These are phyloP conservation scores for Viridothelium virens DNA, from an alignment of 495 filamentous ascomycete genomes.

Conservation along the genomic window DNA sequence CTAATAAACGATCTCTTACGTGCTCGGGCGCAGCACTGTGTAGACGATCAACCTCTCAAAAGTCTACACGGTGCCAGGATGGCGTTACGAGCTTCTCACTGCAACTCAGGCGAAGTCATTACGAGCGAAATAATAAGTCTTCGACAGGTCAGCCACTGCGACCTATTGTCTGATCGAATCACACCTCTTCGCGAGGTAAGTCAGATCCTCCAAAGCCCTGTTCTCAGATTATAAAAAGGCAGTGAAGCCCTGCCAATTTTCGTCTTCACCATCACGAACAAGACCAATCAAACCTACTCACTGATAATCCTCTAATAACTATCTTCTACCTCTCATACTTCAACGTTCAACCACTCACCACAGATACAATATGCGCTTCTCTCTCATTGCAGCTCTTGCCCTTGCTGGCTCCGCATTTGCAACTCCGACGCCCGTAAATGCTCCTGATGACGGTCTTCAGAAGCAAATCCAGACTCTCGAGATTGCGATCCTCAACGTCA, in stretches of 20 bases:
- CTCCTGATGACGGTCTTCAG: neutral
- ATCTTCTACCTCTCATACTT: neutral
- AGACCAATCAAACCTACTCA: neutral
- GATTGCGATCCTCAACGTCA: constrained; percentile 14
- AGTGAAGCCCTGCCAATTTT: neutral
- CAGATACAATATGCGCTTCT: constrained; percentile 2
- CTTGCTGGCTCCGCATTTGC: constrained; percentile 1
- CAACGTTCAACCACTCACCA: neutral
- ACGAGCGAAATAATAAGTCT: neutral
- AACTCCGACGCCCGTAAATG: neutral
- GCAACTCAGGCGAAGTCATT: neutral
- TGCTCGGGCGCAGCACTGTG: neutral
- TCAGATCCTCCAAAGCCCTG: neutral
- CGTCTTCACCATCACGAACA: neutral
- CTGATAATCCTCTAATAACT: neutral
- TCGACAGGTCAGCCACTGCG: neutral
- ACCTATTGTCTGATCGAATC: neutral
- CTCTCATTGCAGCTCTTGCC: neutral
- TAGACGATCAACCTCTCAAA: neutral
- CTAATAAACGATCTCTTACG: neutral
- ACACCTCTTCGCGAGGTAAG: neutral
- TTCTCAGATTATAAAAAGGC: neutral
- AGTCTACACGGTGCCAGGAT: neutral
- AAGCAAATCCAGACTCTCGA: constrained; percentile 15
- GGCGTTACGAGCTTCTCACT: neutral